These are phyloP conservation scores for Hygrophoropsis aurantiaca DNA, from an alignment of 768 basidiomycete species.

Conservation along the genomic window DNA sequence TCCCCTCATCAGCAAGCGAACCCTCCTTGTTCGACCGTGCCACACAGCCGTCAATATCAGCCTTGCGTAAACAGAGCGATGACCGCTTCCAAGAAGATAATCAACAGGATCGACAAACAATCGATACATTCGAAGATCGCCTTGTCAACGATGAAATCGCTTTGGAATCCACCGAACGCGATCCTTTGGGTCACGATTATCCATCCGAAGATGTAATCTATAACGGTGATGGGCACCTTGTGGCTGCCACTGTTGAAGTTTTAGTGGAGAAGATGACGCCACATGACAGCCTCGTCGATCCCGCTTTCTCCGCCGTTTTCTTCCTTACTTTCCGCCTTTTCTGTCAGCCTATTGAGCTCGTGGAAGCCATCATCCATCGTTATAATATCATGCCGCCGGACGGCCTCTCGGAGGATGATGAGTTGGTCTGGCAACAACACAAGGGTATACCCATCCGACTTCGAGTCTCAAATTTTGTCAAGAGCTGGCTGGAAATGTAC, in stretches of 20 bases:
- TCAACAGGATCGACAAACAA: slow-evolving; percentile 31
- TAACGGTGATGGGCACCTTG: slow-evolving; percentile 86
- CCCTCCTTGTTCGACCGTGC: slow-evolving; percentile 30
- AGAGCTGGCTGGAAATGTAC: slow-evolving; percentile 89
- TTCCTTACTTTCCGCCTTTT: slow-evolving; percentile 96
- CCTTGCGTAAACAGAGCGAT: slow-evolving; percentile 48
- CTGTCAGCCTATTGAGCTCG: slow-evolving; percentile 72
- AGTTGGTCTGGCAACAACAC: slow-evolving; percentile 77
- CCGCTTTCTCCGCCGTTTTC: slow-evolving; percentile 85
- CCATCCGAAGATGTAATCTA: slow-evolving; percentile 82
- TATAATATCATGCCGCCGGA: slow-evolving; percentile 77
- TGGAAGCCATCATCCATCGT: slow-evolving; percentile 74
- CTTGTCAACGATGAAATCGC: slow-evolving; percentile 54
- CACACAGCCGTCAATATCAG: slow-evolving; percentile 50
- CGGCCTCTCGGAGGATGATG: slow-evolving; percentile 55
- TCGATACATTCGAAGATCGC: slow-evolving; percentile 49
- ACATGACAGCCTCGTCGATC: slow-evolving; percentile 87
- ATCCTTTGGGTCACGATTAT: slow-evolving; percentile 69
- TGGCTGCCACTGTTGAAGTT: slow-evolving; percentile 85
- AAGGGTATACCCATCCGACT: slow-evolving; percentile 91
- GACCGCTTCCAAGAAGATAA: slow-evolving; percentile 62
- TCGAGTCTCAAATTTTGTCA: slow-evolving; percentile 90
- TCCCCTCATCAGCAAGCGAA: slow-evolving; percentile 30
- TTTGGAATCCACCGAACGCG: slow-evolving; percentile 41
- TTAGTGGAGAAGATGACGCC: slow-evolving; percentile 98